These are phyloP conservation scores for Zygosaccharomyces pseudobailii DNA, from an alignment of 1,139 yeast species.

Conservation along the genomic window DNA sequence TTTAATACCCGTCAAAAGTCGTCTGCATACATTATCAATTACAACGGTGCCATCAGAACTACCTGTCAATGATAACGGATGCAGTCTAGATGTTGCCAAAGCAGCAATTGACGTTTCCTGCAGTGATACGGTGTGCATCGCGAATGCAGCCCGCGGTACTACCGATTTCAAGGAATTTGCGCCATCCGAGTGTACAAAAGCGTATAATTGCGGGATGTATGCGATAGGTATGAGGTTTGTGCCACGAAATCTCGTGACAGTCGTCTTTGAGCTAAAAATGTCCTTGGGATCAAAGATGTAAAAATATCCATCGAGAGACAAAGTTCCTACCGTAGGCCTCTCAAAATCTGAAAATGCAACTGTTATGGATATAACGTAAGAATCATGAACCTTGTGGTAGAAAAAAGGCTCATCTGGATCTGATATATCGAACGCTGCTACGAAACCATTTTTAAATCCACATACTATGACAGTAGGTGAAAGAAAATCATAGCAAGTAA, in stretches of 20 bases:
- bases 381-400: slow-evolving; percentile 43
- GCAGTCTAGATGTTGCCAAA: slow-evolving; percentile 42
- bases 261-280: slow-evolving; percentile 36
- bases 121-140: slow-evolving; percentile 37
- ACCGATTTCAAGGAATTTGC: slow-evolving; percentile 36
- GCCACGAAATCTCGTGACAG: slow-evolving; percentile 36
- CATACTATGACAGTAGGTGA: slow-evolving; percentile 47
- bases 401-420: slow-evolving; percentile 44
- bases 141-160: slow-evolving; percentile 38
- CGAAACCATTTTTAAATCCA: slow-evolving; percentile 62
- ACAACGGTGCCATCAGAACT: slow-evolving; percentile 56
- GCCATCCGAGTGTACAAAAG: slow-evolving; percentile 42
- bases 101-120: slow-evolving; percentile 40
- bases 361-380: slow-evolving; percentile 46
- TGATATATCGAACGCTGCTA: slow-evolving; percentile 56
- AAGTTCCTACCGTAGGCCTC: slow-evolving; percentile 41
- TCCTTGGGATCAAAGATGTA: slow-evolving; percentile 42
- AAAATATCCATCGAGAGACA: slow-evolving; percentile 45
- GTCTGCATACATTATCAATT: slow-evolving; percentile 41
- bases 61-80: slow-evolving; percentile 61
- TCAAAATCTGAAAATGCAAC: slow-evolving; percentile 41
- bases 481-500: slow-evolving; percentile 54
- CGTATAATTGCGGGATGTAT: slow-evolving; percentile 39
- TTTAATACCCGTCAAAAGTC: slow-evolving; percentile 40
- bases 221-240: slow-evolving; percentile 32